Evolutionary conservation across 495 filamentous ascomycete species (phyloP).

Genomic region (Lentithecium fluviatile): DNA sequence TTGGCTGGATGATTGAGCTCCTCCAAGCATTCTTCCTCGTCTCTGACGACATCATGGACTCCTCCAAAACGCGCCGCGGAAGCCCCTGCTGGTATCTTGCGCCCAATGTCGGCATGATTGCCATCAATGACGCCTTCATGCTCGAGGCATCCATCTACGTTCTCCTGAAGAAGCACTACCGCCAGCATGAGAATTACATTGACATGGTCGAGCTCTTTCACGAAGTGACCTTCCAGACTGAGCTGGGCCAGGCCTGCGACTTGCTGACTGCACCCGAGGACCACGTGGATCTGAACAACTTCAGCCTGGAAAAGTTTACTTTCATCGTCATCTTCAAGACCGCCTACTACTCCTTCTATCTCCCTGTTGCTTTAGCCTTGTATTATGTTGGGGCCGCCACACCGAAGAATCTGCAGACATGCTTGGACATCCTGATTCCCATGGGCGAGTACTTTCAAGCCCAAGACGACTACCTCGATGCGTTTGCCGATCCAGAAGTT

Average conservation of each 20-base stretch:
- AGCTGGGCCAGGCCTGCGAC: constrained; percentile 91
- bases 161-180: constrained; percentile 90
- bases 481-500: constrained; percentile 82
- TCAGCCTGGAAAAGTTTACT: constrained; percentile 89
- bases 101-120: constrained; percentile 82
- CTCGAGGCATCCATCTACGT: constrained; percentile 87
- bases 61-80: constrained; percentile 86
- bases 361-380: constrained; percentile 90
- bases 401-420: constrained; percentile 76
- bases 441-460: constrained; percentile 99
- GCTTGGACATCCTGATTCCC: constrained; percentile 91
- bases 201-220: constrained; percentile 95
- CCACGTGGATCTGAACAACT: constrained; percentile 83
- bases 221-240: constrained; percentile 87
- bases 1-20: constrained; percentile 96
- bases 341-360: constrained; percentile 97
- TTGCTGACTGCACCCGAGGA: constrained; percentile 95
- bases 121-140: constrained; percentile 98
- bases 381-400: constrained; percentile 78
- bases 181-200: constrained; percentile 76
- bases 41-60: constrained; percentile 98
- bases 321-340: constrained; percentile 99
- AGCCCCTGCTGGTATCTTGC: constrained; percentile 94
- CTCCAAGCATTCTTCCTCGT: constrained; percentile 99
- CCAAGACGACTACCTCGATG: constrained; percentile 98